Conservation (phyloP, 257 asterid genomes). For the Forsythia viridissima region DNA sequence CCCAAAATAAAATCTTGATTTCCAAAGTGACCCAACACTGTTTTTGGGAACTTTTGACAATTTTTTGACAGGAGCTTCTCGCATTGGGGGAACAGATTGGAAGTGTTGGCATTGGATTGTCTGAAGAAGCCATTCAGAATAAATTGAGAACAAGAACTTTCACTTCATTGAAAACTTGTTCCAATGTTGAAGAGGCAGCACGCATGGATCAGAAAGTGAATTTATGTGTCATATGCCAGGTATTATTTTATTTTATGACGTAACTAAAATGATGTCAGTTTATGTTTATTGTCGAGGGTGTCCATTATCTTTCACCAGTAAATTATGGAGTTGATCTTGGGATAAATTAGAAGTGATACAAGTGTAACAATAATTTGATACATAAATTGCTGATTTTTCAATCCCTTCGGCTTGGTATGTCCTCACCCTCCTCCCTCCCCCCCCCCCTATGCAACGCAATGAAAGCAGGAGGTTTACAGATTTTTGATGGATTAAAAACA, state of each 20-base stretch:
- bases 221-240: conserved; percentile 86
- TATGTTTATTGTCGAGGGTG: neutral
- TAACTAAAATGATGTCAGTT: neutral
- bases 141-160: conserved; percentile 58
- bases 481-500: neutral
- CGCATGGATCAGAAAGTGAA: conserved; percentile 44
- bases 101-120: conserved; percentile 68
- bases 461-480: neutral
- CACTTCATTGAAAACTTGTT: conserved; percentile 33
- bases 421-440: neutral
- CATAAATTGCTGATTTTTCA: neutral
- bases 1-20: neutral
- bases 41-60: neutral
- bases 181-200: conserved; percentile 37
- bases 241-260: conserved; percentile 23
- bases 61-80: conserved; percentile 72
- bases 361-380: neutral
- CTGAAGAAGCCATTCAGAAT: conserved; percentile 47
- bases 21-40: neutral
- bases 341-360: neutral
- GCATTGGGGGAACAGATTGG: conserved; percentile 90
- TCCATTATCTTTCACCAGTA: neutral
- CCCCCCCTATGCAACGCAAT: neutral
- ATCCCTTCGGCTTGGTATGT: neutral
- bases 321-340: neutral